These are phyloP conservation scores for Coprinopsis cinerea DNA, from an alignment of 768 basidiomycete species.

Conservation along the genomic window DNA sequence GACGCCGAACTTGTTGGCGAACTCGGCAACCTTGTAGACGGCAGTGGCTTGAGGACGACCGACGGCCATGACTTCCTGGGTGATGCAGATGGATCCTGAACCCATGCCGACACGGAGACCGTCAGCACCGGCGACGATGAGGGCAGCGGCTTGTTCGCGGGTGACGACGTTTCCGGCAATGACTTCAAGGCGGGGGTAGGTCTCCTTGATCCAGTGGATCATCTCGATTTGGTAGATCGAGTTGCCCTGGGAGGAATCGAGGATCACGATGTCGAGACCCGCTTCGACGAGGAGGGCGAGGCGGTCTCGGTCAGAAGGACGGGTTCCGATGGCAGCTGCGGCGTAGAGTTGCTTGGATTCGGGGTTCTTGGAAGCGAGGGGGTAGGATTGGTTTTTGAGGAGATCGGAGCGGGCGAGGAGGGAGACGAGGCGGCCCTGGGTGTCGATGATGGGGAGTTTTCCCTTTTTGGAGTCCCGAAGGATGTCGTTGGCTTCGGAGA, in stretches of 20 bases:
- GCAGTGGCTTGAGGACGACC: constrained; percentile 97
- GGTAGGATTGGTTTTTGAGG: constrained; percentile 95
- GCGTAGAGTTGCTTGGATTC: constrained; percentile 93
- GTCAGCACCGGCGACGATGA: constrained; percentile 94
- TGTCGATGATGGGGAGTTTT: constrained; percentile 74
- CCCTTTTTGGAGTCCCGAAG: constrained; percentile 97
- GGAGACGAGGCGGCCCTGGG: constrained; percentile 48
- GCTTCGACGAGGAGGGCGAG: constrained; percentile 85
- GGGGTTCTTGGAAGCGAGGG: constrained; percentile 88
- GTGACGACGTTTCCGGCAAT: constrained; percentile 98
- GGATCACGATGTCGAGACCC: constrained; percentile 88
- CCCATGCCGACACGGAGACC: constrained; percentile 98
- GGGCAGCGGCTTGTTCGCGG: constrained; percentile 89
- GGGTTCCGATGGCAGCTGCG: constrained; percentile 93
- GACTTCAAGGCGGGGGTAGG: constrained; percentile 82
- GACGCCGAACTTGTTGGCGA: constrained; percentile 87
- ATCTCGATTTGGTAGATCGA: constrained; percentile 91
- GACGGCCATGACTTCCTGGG: constrained; percentile 99
- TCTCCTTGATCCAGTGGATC: constrained; percentile 87
- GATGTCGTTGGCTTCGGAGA: constrained; percentile 87
- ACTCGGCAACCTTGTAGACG: constrained; percentile 95
- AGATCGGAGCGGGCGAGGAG: constrained; percentile 96
- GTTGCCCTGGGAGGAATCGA: constrained; percentile 98
- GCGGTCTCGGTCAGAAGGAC: constrained; percentile 80
- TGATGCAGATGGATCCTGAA: constrained; percentile 97